phyloP scores from a whole-genome alignment of 2,329 filamentous ascomycete species.

The Scortechinia acanthostroma region DNA sequence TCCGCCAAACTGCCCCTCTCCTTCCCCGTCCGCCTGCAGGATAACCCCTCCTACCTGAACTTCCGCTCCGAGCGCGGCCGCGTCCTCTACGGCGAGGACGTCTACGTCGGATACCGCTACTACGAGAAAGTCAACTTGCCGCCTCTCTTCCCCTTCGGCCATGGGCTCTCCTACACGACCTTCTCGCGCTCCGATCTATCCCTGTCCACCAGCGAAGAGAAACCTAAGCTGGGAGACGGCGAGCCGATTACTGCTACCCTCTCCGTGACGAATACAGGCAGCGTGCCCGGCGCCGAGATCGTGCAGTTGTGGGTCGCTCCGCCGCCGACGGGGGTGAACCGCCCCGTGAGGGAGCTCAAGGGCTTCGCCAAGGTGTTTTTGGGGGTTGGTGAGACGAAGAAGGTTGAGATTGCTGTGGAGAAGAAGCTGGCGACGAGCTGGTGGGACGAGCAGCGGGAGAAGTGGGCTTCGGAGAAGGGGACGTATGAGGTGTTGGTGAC shows the following conservation, averaged over 20 bases:
- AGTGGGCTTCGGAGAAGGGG: constrained; percentile 63
- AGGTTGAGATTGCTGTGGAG: constrained; percentile 43
- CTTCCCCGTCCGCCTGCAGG: constrained; percentile 61
- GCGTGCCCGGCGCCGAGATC: constrained; percentile 40
- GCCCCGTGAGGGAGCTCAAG: constrained; percentile 47
- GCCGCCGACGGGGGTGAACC: constrained; percentile 42
- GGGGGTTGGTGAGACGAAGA: constrained; percentile 47
- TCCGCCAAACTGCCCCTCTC: constrained; percentile 69
- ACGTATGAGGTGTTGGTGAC: constrained; percentile 56
- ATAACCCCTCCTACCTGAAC: constrained; percentile 73
- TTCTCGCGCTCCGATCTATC: constrained; percentile 43
- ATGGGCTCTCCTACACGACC: constrained; percentile 71
- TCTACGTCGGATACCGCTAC: constrained; percentile 76
- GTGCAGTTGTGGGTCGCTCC: constrained; percentile 48
- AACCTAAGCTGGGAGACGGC: constrained; percentile 20
- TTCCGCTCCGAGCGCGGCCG: constrained; percentile 65
- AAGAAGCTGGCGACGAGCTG: constrained; percentile 63
- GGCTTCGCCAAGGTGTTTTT: constrained; percentile 60
- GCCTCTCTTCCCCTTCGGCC: constrained; percentile 71
- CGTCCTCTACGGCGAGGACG: constrained; percentile 71
- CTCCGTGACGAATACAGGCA: constrained; percentile 55
- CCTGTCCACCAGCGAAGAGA: constrained; percentile 35
- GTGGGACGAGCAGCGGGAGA: constrained; percentile 60
- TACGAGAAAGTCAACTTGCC: constrained; percentile 65
- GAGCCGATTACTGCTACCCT: constrained; percentile 35